Evolutionary conservation across 2,329 filamentous ascomycete genomes (phyloP).

Genomic region (Nemania abortiva): DNA sequence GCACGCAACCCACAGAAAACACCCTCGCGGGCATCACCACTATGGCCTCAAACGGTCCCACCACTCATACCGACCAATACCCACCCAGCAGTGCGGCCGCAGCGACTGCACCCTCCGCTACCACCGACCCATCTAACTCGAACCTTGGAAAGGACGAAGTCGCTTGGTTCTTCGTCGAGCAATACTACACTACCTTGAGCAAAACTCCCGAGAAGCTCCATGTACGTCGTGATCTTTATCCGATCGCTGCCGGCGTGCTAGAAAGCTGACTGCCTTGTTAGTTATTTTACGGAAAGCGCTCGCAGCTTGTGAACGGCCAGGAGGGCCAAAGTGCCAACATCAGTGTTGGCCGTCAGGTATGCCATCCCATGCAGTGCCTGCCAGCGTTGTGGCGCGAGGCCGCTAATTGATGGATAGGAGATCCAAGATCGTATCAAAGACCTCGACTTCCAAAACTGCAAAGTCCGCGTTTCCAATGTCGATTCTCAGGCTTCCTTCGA

Average conservation of each 20-base stretch:
- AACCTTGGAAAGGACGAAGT: slow-evolving; percentile 88
- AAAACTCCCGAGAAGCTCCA: slow-evolving; percentile 94
- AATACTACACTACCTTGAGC: slow-evolving; percentile 98
- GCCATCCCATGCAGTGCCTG: slow-evolving; percentile 49
- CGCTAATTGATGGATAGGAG: slow-evolving; percentile 63
- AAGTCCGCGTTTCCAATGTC: slow-evolving; percentile 97
- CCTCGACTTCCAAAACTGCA: slow-evolving; percentile 96
- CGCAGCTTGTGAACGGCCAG: slow-evolving; percentile 91
- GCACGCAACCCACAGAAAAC: slow-evolving; percentile 31
- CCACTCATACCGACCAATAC: slow-evolving; percentile 59
- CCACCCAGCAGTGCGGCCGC: slow-evolving; percentile 50
- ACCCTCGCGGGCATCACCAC: slow-evolving; percentile 43
- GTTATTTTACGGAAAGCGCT: slow-evolving; percentile 97
- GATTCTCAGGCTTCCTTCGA: slow-evolving; percentile 93
- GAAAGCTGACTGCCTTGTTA: slow-evolving; percentile 49
- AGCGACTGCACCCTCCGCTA: slow-evolving; percentile 49
- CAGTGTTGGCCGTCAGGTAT: slow-evolving; percentile 86
- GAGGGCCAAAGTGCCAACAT: slow-evolving; percentile 92
- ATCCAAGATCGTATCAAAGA: slow-evolving; percentile 96
- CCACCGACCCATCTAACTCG: slow-evolving; percentile 49
- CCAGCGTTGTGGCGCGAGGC: not conserved
- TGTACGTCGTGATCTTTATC: slow-evolving; percentile 57
- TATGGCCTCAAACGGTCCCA: slow-evolving; percentile 71
- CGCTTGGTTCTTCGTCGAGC: slow-evolving; percentile 99
- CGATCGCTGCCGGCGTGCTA: not conserved